phyloP scores from a whole-genome alignment of 2,329 filamentous ascomycete species.

The Fusarium sp. region DNA sequence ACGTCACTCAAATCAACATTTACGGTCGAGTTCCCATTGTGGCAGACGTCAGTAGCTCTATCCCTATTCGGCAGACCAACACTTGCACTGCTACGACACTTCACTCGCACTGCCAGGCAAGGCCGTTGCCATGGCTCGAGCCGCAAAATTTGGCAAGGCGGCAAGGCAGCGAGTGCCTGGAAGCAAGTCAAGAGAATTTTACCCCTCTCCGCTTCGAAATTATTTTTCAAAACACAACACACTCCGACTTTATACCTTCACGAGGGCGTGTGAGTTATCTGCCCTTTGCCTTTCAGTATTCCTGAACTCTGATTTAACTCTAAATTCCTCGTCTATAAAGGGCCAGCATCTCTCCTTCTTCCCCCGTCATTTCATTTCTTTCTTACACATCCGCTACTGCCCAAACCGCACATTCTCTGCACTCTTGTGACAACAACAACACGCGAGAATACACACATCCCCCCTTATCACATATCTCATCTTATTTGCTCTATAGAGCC shows the following conservation, averaged over 20 bases:
- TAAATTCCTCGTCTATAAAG: neutral
- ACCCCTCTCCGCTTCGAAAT: neutral
- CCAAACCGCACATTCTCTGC: too few relatives aligned
- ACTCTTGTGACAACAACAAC: neutral
- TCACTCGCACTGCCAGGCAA: neutral
- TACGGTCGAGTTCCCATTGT: neutral
- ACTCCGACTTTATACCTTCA: too few relatives aligned
- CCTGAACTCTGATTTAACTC: constrained; percentile 8
- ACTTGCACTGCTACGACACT: constrained; percentile 1
- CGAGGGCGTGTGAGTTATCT: neutral
- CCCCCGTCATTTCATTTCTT: neutral
- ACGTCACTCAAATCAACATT: neutral
- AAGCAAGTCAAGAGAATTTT: neutral
- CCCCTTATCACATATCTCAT: neutral
- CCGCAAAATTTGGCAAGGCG: neutral
- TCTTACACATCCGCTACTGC: neutral
- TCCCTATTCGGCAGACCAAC: neutral
- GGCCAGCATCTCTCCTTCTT: neutral
- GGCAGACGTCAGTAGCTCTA: neutral
- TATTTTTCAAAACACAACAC: neutral
- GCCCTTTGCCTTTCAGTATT: neutral
- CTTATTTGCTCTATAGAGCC: neutral
- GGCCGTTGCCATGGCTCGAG: constrained; percentile 3
- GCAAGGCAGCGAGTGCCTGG: neutral
- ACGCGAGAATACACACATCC: neutral